Base-by-base conservation (phyloP, 2,329 filamentous ascomycete species). In the Fonsecaea pedrosoi region DNA sequence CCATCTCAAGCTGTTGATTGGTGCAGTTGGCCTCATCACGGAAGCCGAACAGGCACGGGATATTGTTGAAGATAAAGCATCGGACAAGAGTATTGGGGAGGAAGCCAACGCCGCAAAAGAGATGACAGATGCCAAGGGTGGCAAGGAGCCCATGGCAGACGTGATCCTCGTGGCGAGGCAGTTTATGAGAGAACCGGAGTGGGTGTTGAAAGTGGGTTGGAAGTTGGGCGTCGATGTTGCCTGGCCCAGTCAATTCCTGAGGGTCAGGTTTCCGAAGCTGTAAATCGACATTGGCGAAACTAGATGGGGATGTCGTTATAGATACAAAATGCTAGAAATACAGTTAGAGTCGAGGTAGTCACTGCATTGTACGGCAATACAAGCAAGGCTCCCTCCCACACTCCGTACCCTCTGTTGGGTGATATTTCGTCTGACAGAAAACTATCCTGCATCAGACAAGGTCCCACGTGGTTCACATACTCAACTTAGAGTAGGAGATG, bases 181-280 rank as follows among this genome's bases (percentile, higher is more conserved):
- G 69, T 86, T 86, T 66, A 79, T 86, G 78, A 77, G 84, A 7
- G 84, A 86, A 74, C 83, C 84, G 0, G 83, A 85, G 69, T 85
- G 84, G 84, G 84, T 85, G 34, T 68, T 86, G 40, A 81, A 74
- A 50, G 82, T 85, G 1, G 84, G 83, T 8, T 82, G 80, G 75
- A 77, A 80, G 71, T 67, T 86, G 65, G 80, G 78, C 3, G 77
- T 85, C 0, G 79, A 84, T 66, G 75, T 85, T 60, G 78, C 79
- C 0, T 81, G 82, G 76, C 82, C 83, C 4, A 77, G 71, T 54
- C 84, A 86, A 71, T 85, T 84, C 70, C 67, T 72, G 5, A 72
- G 78, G 34, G 76, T 67, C 54, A 66, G 69, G 45, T 73, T 73
- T 60, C 72, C 67, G 1, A 71, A 69, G 56, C 38, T 70, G 32